A percentile compares a stretch with the other conserved stretches of the same genome.
Conservation (phyloP, 2,329 filamentous ascomycete genomes). For the Pezicula neosporulosa region DNA sequence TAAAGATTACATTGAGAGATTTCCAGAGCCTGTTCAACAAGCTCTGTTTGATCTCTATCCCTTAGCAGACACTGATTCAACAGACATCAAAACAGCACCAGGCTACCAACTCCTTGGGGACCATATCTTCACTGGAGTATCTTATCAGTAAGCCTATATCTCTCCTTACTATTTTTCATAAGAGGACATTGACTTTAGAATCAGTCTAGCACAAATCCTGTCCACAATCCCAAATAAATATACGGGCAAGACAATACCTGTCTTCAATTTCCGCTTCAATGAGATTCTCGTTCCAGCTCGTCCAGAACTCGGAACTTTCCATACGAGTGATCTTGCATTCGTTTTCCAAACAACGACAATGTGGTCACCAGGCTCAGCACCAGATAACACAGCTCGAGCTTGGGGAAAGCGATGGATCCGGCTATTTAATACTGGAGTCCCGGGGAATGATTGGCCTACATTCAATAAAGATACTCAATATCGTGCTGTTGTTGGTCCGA, state of each 20-base stretch:
- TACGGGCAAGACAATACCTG: not conserved
- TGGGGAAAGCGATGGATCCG: not conserved
- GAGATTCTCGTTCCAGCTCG: not conserved
- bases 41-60: not conserved
- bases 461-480: not conserved
- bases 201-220: not conserved
- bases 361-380: not conserved
- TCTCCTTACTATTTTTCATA: not conserved
- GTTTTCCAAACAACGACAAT: not conserved
- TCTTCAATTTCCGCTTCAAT: not conserved
- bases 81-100: not conserved
- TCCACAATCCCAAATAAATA: not conserved
- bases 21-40: not conserved
- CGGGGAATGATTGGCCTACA: not conserved
- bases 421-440: not conserved
- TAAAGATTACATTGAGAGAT: not conserved
- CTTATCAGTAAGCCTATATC: not conserved
- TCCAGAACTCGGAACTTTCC: not conserved
- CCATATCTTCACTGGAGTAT: not conserved
- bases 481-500: not conserved
- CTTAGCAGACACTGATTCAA: not conserved
- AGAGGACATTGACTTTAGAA: not conserved
- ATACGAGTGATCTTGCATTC: not conserved
- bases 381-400: not conserved
- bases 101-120: not conserved